A percentile compares a stretch with the other conserved stretches of the same genome.
Conservation (phyloP, 2,329 filamentous ascomycete genomes). For the Alternaria alternata region DNA sequence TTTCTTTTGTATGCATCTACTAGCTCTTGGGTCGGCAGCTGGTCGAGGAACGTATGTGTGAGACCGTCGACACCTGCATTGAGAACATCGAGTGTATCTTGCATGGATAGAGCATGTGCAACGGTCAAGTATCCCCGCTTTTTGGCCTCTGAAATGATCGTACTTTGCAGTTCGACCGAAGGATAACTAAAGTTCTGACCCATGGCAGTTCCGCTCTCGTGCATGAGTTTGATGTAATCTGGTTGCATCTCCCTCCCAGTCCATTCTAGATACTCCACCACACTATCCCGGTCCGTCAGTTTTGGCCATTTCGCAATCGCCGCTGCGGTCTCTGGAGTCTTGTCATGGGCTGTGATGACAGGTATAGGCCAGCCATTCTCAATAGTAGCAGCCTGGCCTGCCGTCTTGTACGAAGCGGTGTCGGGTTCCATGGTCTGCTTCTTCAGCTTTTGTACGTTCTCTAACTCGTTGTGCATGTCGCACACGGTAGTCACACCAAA, state of each 20-base stretch:
- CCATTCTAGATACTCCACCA: slow-evolving; percentile 53
- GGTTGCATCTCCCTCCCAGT: slow-evolving; percentile 51
- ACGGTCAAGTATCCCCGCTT: slow-evolving; percentile 49
- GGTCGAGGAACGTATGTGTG: slow-evolving; percentile 55
- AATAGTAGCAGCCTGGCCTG: slow-evolving; percentile 59
- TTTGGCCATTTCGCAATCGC: slow-evolving; percentile 59
- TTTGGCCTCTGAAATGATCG: slow-evolving; percentile 54
- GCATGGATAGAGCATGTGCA: slow-evolving; percentile 52
- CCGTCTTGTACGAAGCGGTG: slow-evolving; percentile 60
- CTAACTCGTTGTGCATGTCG: slow-evolving; percentile 57
- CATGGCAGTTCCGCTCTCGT: slow-evolving; percentile 57
- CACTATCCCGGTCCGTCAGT: slow-evolving; percentile 53
- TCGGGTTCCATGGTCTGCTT: slow-evolving; percentile 39
- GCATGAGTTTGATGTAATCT: slow-evolving; percentile 63
- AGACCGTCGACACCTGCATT: slow-evolving; percentile 54
- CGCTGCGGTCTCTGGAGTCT: slow-evolving; percentile 46
- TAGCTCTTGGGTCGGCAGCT: slow-evolving; percentile 49
- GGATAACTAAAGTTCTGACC: slow-evolving; percentile 51
- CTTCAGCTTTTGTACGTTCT: slow-evolving; percentile 39
- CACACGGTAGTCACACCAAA: slow-evolving; percentile 63
- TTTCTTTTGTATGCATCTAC: slow-evolving; percentile 54
- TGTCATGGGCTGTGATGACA: slow-evolving; percentile 52
- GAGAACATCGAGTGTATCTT: slow-evolving; percentile 54
- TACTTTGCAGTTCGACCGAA: slow-evolving; percentile 55
- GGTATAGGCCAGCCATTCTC: slow-evolving; percentile 62